These are phyloP conservation scores for Globisporangium acanthophoron DNA, from an alignment of 352 stramenopile genomes.

Conservation along the genomic window DNA sequence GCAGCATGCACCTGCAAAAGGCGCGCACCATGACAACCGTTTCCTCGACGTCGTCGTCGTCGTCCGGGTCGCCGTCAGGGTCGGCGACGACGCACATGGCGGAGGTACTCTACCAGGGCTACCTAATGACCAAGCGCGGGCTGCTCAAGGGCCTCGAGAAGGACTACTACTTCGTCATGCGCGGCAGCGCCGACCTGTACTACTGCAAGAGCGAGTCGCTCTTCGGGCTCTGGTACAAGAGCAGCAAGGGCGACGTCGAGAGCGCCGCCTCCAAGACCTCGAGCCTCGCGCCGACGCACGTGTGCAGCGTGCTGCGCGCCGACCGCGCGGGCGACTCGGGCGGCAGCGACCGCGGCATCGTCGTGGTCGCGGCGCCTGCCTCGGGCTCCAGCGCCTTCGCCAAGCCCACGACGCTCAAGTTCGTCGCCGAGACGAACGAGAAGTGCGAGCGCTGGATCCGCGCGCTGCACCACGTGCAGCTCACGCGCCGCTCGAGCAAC, in stretches of 20 bases:
- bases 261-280: constrained; percentile 16
- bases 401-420: constrained; percentile 39
- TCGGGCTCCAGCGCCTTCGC: constrained; percentile 5
- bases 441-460: constrained; percentile 38
- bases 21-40: not conserved
- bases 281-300: constrained; percentile 21
- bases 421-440: constrained; percentile 28
- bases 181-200: constrained; percentile 34
- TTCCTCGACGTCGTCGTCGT: not conserved
- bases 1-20: not conserved
- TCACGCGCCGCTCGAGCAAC: constrained; percentile 22
- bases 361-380: constrained; percentile 29
- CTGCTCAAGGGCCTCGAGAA: constrained; percentile 54
- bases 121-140: constrained; percentile 26
- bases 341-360: constrained; percentile 30
- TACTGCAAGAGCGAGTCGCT: constrained; percentile 47
- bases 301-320: constrained; percentile 44
- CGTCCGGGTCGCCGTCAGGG: not conserved
- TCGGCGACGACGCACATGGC: constrained; percentile 1
- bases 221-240: constrained; percentile 43
- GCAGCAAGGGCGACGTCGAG: constrained; percentile 9
- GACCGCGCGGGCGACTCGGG: constrained; percentile 18
- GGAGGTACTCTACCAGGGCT: constrained; percentile 31
- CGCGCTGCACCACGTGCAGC: constrained; percentile 45
- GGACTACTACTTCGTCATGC: constrained; percentile 52